Evolutionary conservation across 495 filamentous ascomycete species (phyloP).

Genomic region (Cryomyces minteri): DNA sequence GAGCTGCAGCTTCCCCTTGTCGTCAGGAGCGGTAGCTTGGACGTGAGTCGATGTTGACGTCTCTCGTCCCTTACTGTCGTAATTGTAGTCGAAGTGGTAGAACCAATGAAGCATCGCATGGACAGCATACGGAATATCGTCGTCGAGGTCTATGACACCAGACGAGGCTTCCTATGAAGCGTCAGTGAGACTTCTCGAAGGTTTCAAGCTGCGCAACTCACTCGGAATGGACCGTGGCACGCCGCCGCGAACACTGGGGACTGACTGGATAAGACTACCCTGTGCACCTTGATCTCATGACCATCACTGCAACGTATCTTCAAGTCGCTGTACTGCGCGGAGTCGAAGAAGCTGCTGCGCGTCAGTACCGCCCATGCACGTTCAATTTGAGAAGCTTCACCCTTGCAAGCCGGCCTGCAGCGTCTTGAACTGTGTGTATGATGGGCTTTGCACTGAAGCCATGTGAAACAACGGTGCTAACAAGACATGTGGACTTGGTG

Average conservation of each 20-base stretch:
- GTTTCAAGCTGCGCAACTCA: neutral
- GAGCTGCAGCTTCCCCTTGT: neutral
- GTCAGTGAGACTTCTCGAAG: neutral
- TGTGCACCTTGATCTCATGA: constrained; percentile 1
- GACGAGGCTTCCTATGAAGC: neutral
- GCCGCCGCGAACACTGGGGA: constrained; percentile 1
- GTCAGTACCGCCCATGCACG: neutral
- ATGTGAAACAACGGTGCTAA: neutral
- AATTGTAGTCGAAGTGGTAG: constrained; percentile 3
- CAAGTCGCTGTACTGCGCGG: neutral
- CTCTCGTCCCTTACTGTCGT: neutral
- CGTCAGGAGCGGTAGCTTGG: neutral
- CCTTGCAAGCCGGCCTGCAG: neutral
- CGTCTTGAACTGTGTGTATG: neutral
- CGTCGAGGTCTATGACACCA: neutral
- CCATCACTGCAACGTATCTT: neutral
- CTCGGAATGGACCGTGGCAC: neutral
- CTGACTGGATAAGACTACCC: neutral
- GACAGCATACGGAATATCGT: constrained; percentile 1
- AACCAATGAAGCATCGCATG: constrained; percentile 2
- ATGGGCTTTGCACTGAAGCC: too few species aligned
- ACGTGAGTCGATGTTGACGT: neutral
- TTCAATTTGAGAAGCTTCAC: neutral
- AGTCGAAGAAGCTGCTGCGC: neutral
- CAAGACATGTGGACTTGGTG: neutral